Base-by-base conservation (phyloP, 2,329 filamentous ascomycete species). In the Ascochyta clinopodiicola region DNA sequence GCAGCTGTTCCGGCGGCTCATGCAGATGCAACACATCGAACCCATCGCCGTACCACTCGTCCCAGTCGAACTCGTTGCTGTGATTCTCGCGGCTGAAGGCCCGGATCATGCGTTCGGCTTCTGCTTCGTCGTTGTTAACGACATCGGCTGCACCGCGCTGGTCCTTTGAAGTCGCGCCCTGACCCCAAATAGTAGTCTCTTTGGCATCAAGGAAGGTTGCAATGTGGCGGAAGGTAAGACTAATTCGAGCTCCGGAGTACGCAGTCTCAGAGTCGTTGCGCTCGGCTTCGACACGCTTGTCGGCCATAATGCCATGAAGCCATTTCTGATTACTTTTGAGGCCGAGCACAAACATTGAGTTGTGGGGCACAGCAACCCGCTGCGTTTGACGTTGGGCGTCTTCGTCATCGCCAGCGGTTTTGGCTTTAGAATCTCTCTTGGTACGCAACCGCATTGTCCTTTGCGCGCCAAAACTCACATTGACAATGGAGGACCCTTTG, bases 381-480 rank as follows among this genome's bases (percentile, higher is more conserved):
- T 91, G 85, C 0, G 83, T 85, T 42, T 82, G 59, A 38, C 74
- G 72, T 27, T 51, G 79, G 29, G 89, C 39, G 13, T 60, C 40
- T 22, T 80, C 79, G 1, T 69, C 51, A 2, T 66, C 66, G 8
- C 63, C 56, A 51, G 44, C 31, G 34, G 44, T 25, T 51, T 67
- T 56, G 10, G 57, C 53, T 50, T 66, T 56, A 4, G 56, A 56
- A 4, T 51, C 32, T 59, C 89, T 89, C 78, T 96, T 96, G 10
- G 89, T 94, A 46, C 95, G 87, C 32, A 99, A 84, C 0, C 90
- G 84, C 93, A 98, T 97, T 2, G 87, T 93, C 48, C 95, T 84
- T 76, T 96, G 88, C 0, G 94, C 93, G 1, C 95, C 95, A n/a
- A 98, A 83, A 62, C 92, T 96, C 44, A 96, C 86, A 70, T 98